phyloP scores from a whole-genome alignment of 1,284 basidiomycete species.

The Porodaedalea pini region DNA sequence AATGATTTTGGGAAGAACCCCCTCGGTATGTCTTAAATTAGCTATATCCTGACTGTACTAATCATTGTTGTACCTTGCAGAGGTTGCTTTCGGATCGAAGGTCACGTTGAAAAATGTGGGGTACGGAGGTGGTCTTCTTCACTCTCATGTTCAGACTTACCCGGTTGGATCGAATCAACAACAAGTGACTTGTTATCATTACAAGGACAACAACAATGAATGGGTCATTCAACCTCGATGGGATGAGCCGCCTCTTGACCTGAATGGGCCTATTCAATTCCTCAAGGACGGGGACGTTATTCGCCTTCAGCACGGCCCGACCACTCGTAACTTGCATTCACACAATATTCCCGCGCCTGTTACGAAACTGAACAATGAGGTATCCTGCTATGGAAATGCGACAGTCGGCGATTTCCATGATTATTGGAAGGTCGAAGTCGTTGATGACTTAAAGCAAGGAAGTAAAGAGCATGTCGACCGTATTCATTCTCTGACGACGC shows the following conservation, averaged over 20 bases:
- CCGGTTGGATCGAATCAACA: constrained; percentile 93
- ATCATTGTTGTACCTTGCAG: constrained; percentile 36
- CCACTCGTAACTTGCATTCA: constrained; percentile 90
- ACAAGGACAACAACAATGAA: constrained; percentile 97
- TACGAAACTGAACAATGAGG: constrained; percentile 88
- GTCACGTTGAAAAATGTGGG: constrained; percentile 97
- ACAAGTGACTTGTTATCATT: constrained; percentile 99
- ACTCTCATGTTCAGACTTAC: constrained; percentile 94
- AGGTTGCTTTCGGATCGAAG: constrained; percentile 88
- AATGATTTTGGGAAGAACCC: constrained; percentile 92
- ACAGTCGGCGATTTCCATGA: constrained; percentile 88
- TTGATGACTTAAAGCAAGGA: constrained; percentile 81
- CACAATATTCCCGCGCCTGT: constrained; percentile 87
- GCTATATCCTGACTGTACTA: neutral
- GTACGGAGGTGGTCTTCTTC: constrained; percentile 93
- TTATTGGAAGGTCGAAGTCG: constrained; percentile 91
- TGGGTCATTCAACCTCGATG: constrained; percentile 83
- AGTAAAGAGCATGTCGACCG: constrained; percentile 55
- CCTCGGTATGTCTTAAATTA: constrained; percentile 48
- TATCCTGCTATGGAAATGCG: constrained; percentile 88
- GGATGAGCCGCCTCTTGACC: constrained; percentile 67
- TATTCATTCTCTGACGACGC: constrained; percentile 88
- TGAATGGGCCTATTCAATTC: constrained; percentile 64
- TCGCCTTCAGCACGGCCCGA: constrained; percentile 78
- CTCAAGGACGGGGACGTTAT: constrained; percentile 78